Conservation (phyloP, 2,329 filamentous ascomycete species). For the Epichloe aotearoae region DNA sequence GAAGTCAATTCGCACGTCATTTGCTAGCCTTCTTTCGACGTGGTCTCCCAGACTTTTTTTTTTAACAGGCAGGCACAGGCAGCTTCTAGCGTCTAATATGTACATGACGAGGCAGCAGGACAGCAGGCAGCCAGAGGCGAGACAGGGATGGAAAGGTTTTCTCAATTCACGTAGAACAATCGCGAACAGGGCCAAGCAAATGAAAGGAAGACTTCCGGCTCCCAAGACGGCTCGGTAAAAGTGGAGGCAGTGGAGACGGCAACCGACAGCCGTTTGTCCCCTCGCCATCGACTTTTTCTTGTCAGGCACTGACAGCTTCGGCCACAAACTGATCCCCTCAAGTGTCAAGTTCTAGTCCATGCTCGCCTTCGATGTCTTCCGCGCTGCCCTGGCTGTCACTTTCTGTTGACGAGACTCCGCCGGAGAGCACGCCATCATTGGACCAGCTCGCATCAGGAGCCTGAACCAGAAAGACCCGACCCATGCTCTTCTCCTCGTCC, state of each 20-base stretch:
- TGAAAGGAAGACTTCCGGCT: too few relatives aligned
- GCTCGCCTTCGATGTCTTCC: background rate
- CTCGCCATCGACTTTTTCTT: too few relatives aligned
- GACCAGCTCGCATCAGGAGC: background rate
- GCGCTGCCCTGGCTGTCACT: background rate
- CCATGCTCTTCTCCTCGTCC: background rate
- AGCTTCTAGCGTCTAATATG: background rate
- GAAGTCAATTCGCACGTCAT: constrained; percentile 4
- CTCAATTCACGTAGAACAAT: too few relatives aligned
- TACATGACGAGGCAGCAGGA: background rate
- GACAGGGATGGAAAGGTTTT: background rate
- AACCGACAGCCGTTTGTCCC: too few relatives aligned
- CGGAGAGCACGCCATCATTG: constrained; percentile 4
- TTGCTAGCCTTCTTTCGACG: background rate
- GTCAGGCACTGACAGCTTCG: too few relatives aligned
- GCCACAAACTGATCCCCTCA: background rate
- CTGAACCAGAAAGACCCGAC: background rate
- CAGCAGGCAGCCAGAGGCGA: background rate
- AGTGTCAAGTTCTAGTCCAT: background rate
- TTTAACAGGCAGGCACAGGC: background rate
- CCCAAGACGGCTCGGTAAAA: too few relatives aligned
- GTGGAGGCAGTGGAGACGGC: too few relatives aligned
- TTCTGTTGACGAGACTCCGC: background rate
- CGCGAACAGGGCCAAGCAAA: too few relatives aligned
- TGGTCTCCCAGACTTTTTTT: too few relatives aligned